Evolutionary conservation across 257 asterid genomes (phyloP).

Genomic region (Oldenlandia corymbosa): DNA sequence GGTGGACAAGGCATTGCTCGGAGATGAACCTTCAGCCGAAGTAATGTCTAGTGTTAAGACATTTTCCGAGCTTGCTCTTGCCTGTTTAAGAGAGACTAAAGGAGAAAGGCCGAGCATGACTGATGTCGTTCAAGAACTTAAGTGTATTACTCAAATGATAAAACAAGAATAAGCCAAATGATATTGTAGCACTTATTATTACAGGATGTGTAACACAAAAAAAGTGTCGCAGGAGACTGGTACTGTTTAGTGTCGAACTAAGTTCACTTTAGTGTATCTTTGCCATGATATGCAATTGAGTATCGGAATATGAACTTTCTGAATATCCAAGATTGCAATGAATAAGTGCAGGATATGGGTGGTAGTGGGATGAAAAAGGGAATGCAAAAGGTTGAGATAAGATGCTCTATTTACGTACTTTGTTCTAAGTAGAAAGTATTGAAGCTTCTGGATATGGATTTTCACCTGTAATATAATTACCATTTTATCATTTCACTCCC

Average conservation of each 20-base stretch:
- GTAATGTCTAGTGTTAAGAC: constrained; percentile 11
- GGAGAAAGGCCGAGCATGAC: constrained; percentile 43
- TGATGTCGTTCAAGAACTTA: constrained; percentile 33
- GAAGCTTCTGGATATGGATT: too few relatives aligned
- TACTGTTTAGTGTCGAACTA: too few relatives aligned
- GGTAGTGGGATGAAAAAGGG: not conserved
- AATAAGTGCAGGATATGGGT: not conserved
- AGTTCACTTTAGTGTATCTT: not conserved
- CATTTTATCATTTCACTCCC: too few relatives aligned
- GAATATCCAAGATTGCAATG: not conserved
- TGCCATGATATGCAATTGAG: not conserved
- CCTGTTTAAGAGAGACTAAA: constrained; percentile 35
- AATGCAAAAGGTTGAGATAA: constrained; percentile 12
- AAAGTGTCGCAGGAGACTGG: too few relatives aligned
- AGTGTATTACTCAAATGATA: constrained; percentile 17
- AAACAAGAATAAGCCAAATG: constrained; percentile 19
- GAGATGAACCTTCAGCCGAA: constrained; percentile 18
- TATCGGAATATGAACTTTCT: not conserved
- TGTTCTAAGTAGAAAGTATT: too few relatives aligned
- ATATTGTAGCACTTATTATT: too few relatives aligned
- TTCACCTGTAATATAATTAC: too few relatives aligned
- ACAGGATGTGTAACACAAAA: too few relatives aligned
- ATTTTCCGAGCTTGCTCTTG: constrained; percentile 30
- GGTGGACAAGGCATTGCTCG: constrained; percentile 28
- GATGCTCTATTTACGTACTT: constrained; percentile 13